Conservation (phyloP, 805 yeast genomes). For the Schwanniomyces pseudopolymorphus region DNA sequence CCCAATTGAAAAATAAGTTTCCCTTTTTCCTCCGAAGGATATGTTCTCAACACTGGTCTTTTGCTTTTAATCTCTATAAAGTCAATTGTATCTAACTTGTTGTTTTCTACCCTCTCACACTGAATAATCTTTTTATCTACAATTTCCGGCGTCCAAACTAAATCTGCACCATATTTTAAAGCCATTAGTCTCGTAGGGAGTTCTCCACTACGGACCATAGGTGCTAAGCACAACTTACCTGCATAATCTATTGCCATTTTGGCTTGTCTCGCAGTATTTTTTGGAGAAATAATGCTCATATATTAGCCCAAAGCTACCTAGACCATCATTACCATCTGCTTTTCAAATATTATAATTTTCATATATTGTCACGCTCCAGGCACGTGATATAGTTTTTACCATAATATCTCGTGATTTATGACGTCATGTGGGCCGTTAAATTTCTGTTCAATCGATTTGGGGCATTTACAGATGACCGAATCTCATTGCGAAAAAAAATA, state of each 20-base stretch:
- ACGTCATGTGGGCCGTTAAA: not conserved
- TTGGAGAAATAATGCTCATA: not conserved
- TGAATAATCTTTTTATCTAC: constrained; percentile 79
- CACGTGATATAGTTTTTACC: not conserved
- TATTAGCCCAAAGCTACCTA: not conserved
- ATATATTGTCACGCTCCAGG: too few species aligned
- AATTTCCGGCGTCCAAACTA: constrained; percentile 94
- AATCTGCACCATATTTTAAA: constrained; percentile 82
- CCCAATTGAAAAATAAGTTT: constrained; percentile 88
- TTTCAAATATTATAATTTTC: not conserved
- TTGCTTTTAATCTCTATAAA: constrained; percentile 41
- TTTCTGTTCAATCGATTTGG: not conserved
- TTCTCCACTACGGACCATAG: constrained; percentile 97
- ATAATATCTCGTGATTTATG: too few species aligned
- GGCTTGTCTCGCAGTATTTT: not conserved
- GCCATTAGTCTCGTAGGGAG: constrained; percentile 84
- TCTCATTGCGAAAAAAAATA: not conserved
- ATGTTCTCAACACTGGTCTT: constrained; percentile 69
- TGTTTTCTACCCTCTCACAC: constrained; percentile 65
- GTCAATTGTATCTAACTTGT: constrained; percentile 58
- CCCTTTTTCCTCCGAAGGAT: constrained; percentile 58
- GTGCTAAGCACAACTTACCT: constrained; percentile 85
- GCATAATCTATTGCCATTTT: constrained; percentile 47
- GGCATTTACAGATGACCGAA: not conserved
- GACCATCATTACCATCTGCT: not conserved